Evolutionary conservation across 1,284 basidiomycete genomes (phyloP).

Genomic region (Sphaerobolus stellatus): DNA sequence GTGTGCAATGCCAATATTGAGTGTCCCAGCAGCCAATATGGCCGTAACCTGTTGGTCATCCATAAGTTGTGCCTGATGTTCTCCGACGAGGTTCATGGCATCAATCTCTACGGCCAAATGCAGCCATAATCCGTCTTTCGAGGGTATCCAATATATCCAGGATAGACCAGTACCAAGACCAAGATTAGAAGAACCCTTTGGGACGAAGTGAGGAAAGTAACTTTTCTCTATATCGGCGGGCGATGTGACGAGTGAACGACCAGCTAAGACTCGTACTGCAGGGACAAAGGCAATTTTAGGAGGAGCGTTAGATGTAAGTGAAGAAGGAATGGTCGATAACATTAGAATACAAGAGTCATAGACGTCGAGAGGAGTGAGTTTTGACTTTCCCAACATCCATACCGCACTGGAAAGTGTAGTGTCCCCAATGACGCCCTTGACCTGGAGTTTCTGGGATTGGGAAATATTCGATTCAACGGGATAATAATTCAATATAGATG

Average conservation of each 20-base stretch:
- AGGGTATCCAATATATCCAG: background rate
- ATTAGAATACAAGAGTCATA: background rate
- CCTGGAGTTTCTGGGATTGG: background rate
- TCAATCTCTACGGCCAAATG: background rate
- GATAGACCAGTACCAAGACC: background rate
- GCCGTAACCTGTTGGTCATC: background rate
- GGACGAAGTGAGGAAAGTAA: background rate
- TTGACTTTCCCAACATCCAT: background rate
- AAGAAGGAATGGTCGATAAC: no score
- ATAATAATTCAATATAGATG: background rate
- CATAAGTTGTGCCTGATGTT: background rate
- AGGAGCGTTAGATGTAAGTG: no score
- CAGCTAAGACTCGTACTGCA: no score
- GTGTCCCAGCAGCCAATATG: background rate
- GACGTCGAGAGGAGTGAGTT: background rate
- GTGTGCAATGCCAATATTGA: background rate
- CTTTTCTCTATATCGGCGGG: no score
- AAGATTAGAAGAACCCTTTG: background rate
- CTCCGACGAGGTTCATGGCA: background rate
- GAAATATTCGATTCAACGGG: no score
- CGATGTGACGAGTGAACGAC: no score
- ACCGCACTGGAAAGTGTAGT: background rate
- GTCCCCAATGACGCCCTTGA: background rate
- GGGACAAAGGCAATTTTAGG: no score
- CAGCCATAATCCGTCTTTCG: background rate